Conservation (phyloP, 805 yeast genomes). For the Candida ovalis region DNA sequence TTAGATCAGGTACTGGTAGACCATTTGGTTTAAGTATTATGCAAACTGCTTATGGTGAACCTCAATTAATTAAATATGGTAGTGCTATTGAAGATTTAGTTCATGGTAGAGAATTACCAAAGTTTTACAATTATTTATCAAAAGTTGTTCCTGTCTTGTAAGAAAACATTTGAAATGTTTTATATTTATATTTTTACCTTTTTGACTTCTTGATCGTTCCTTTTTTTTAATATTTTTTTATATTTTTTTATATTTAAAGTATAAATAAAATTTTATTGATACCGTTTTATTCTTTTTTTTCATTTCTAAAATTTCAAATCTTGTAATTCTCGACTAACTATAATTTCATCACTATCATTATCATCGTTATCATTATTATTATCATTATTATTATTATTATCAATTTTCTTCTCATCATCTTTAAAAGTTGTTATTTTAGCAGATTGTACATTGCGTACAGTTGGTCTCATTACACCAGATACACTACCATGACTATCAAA, state of each 20-base stretch:
- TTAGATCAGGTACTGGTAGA: constrained; percentile 18
- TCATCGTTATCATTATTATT: not conserved
- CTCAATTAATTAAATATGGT: constrained; percentile 26
- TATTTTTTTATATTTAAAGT: no score
- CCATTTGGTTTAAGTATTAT: constrained; percentile 29
- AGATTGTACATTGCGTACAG: constrained; percentile 1
- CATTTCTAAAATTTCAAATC: not conserved
- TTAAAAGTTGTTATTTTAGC: not conserved
- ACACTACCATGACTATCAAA: constrained; percentile 20
- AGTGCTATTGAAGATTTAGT: constrained; percentile 28
- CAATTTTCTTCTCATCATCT: no score
- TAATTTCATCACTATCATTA: not conserved
- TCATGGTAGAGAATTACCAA: constrained; percentile 18
- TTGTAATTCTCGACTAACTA: not conserved
- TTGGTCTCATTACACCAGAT: constrained; percentile 25
- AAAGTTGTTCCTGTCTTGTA: constrained; percentile 24
- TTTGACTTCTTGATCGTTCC: not conserved
- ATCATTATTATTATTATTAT: not conserved
- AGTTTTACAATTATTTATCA: constrained; percentile 22
- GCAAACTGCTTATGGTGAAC: constrained; percentile 29
- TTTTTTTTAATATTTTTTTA: not conserved
- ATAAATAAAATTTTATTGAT: no score
- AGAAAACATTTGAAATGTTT: not conserved
- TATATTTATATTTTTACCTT: not conserved
- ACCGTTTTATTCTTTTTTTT: not conserved